Evolutionary conservation across 345 rosid species (phyloP), one percentile per base, ranked within the genome.

Genomic region (Rhodamnia argentea): DNA sequence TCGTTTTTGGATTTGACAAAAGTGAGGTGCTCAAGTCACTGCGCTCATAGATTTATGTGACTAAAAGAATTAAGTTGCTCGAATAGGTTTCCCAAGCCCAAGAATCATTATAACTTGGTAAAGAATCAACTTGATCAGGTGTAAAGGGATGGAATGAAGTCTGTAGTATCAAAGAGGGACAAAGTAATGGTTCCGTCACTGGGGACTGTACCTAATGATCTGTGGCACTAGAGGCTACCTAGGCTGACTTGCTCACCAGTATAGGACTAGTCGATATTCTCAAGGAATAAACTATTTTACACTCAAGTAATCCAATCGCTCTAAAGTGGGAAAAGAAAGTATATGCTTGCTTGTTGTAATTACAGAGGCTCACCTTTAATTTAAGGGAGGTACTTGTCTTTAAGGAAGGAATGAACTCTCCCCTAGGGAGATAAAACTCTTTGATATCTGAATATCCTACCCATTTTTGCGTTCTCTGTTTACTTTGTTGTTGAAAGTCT

Each of bases 181-280:
- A 58, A 58, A 26, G 15, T 58, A 58, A 12, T 2, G 64, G 7
- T 26, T 58, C 8, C 32, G n/a, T 59, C 32, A 13, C 3, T 58
- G 12, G 15, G 29, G 11, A 58, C 0, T 2, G 0, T 11, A 11
- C 16, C 62, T 58, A 26, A 26, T 26, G 15, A 26, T 59, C 3
- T n/a, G 32, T n/a, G 18, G 32, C 70, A n/a, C 16, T 2, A n/a
- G n/a, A n/a, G 16, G 0, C 0, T 44, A 44, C 47, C 47, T 12
- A 13, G 5, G 70, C 3, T 0, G 2, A 2, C 16, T 59, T n/a
- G 16, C 64, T 59, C 1, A 12, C 29, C 1, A 59, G 32, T 0
- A 26, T 2, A 59, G 16, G 64, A 26, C 29, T 59, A 2, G 64
- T 59, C 3, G n/a, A 59, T 27, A 7, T 62, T 62, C 75, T 1